Conservation (phyloP, 345 rosid genomes). For the Citrus reticulata region DNA sequence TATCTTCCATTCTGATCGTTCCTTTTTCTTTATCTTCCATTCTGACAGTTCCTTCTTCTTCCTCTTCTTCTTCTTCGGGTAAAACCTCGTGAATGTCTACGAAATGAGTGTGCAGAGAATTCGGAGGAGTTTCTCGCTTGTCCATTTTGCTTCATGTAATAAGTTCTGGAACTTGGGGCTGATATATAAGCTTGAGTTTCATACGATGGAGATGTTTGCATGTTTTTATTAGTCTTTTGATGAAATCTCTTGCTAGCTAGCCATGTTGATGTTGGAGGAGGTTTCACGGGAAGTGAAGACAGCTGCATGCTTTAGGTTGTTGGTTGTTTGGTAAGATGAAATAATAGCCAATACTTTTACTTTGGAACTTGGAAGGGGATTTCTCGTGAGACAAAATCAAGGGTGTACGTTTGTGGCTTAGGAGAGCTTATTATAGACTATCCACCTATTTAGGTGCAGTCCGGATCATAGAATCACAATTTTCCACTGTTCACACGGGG, state of each 20-base stretch:
- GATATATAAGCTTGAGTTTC: not conserved
- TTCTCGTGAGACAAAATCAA: slow-evolving; percentile 34
- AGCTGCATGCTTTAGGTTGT: not conserved
- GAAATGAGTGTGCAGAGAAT: slow-evolving; percentile 33
- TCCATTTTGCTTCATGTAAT: slow-evolving; percentile 17
- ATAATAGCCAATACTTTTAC: slow-evolving; percentile 19
- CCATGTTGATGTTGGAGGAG: not conserved
- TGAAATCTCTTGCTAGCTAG: not conserved
- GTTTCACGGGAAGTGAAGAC: slow-evolving; percentile 27
- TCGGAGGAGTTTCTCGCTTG: slow-evolving; percentile 16
- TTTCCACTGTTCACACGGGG: not conserved
- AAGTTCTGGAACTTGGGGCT: not conserved
- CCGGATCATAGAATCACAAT: not conserved
- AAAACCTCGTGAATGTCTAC: slow-evolving; percentile 67
- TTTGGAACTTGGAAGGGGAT: slow-evolving; percentile 16
- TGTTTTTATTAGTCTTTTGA: not conserved
- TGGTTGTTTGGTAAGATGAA: slow-evolving; percentile 23
- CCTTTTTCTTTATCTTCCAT: slow-evolving; percentile 24
- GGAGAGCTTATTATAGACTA: not conserved
- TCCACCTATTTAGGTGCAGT: not conserved
- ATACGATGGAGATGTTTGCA: not conserved
- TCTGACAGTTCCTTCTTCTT: slow-evolving; percentile 25
- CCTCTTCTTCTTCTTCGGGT: slow-evolving; percentile 49
- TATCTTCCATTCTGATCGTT: slow-evolving; percentile 21
- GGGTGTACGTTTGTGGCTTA: slow-evolving; percentile 8